Evolutionary conservation across 2,329 filamentous ascomycete genomes (phyloP).

Genomic region (Verticillium klebahnii): DNA sequence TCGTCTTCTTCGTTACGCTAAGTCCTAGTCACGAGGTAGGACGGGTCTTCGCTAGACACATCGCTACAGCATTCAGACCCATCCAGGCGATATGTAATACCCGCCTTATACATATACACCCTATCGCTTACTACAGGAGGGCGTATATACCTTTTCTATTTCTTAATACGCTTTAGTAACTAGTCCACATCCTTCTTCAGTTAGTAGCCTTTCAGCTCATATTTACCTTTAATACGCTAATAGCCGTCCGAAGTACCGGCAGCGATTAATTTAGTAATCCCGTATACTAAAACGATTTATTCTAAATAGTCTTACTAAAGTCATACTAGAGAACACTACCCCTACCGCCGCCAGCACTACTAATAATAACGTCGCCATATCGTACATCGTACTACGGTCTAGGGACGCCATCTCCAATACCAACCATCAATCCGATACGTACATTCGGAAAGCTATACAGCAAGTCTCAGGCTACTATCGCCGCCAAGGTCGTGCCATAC

Average conservation of each 20-base stretch:
- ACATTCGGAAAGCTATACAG: constrained; percentile 23
- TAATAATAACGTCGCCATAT: constrained; percentile 10
- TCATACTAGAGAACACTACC: constrained; percentile 21
- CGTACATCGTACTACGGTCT: constrained; percentile 28
- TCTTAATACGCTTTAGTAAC: constrained; percentile 1
- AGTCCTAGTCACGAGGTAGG: neutral
- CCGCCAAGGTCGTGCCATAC: constrained; percentile 8
- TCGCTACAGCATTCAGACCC: neutral
- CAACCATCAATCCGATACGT: constrained; percentile 25
- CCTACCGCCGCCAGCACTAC: neutral
- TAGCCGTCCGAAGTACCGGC: constrained; percentile 6
- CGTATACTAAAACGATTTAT: constrained; percentile 6
- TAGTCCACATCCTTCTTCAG: constrained; percentile 3
- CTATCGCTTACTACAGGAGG: neutral
- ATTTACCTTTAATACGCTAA: constrained; percentile 7
- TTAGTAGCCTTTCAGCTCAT: constrained; percentile 10
- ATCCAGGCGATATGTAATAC: constrained; percentile 4
- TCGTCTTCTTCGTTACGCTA: constrained; percentile 1
- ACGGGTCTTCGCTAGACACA: constrained; percentile 4
- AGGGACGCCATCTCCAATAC: constrained; percentile 29
- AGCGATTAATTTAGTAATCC: constrained; percentile 14
- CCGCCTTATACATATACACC: constrained; percentile 6
- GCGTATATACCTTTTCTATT: neutral
- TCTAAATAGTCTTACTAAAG: constrained; percentile 16
- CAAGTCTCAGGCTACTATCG: constrained; percentile 20